phyloP scores from a whole-genome alignment of 768 basidiomycete species.

The Phylloporus sp. region DNA sequence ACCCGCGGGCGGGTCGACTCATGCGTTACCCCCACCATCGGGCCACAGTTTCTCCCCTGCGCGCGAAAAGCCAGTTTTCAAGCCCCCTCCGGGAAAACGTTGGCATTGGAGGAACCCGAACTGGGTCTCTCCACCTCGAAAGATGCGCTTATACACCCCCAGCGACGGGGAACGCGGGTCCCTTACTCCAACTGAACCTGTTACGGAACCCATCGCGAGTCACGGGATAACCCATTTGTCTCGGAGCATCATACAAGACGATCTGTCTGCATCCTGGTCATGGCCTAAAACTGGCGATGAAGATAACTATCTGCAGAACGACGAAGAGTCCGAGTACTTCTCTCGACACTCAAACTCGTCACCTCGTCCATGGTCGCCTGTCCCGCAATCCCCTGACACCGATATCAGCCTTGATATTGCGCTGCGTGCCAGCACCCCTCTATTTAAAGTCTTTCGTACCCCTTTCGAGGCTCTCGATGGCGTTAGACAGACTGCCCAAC shows the following conservation, averaged over 20 bases:
- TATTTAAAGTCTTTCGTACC: slow-evolving; percentile 33
- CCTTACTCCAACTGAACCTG: slow-evolving; percentile 29
- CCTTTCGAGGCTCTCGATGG: slow-evolving; percentile 25
- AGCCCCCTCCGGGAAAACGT: slow-evolving; percentile 25
- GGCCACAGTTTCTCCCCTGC: slow-evolving; percentile 13
- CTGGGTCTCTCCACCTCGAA: slow-evolving; percentile 30
- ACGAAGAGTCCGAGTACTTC: slow-evolving; percentile 10
- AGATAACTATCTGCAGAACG: slow-evolving; percentile 2
- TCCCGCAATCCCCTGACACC: slow-evolving; percentile 22
- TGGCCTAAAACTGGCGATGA: slow-evolving; percentile 13
- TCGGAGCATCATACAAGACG: slow-evolving; percentile 6
- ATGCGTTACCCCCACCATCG: slow-evolving; percentile 10
- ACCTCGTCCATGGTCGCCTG: slow-evolving; percentile 24
- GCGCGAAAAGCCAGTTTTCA: slow-evolving; percentile 18
- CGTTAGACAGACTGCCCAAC: slow-evolving; percentile 24
- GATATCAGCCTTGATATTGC: slow-evolving; percentile 25
- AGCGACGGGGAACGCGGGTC: slow-evolving; percentile 21
- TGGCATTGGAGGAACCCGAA: slow-evolving; percentile 35
- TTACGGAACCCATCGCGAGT: slow-evolving; percentile 17
- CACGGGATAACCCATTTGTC: slow-evolving; percentile 1
- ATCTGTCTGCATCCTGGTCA: slow-evolving; percentile 5
- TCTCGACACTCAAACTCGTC: slow-evolving; percentile 19
- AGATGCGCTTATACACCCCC: slow-evolving; percentile 22
- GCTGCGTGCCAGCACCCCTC: slow-evolving; percentile 28
- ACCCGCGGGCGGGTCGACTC: slow-evolving; percentile 23